phyloP scores from a whole-genome alignment of 2,329 filamentous ascomycete species.

The Penicillium sp. region DNA sequence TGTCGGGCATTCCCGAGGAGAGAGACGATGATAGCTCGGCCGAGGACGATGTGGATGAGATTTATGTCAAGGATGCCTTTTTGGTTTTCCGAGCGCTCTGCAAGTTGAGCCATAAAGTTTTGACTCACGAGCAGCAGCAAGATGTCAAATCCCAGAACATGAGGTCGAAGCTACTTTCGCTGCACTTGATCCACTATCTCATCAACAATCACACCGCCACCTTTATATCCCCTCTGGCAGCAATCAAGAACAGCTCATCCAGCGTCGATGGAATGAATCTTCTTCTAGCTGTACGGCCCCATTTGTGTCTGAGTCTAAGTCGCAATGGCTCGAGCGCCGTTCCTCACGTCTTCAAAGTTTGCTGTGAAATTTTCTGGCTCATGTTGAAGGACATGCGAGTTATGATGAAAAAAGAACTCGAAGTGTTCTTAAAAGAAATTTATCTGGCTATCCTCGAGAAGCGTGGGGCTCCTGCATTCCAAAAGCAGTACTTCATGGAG shows the following conservation, averaged over 20 bases:
- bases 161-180: slow-evolving; percentile 92
- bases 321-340: slow-evolving; percentile 94
- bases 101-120: slow-evolving; percentile 89
- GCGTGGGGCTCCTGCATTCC: slow-evolving; percentile 78
- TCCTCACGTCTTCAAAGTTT: slow-evolving; percentile 88
- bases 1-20: slow-evolving; percentile 39
- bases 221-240: slow-evolving; percentile 88
- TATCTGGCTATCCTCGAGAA: slow-evolving; percentile 90
- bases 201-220: slow-evolving; percentile 90
- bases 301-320: slow-evolving; percentile 90
- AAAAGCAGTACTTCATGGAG: slow-evolving; percentile 88
- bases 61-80: slow-evolving; percentile 96
- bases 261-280: slow-evolving; percentile 83
- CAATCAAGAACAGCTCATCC: slow-evolving; percentile 85
- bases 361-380: slow-evolving; percentile 96
- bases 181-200: slow-evolving; percentile 92
- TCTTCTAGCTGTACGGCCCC: slow-evolving; percentile 92
- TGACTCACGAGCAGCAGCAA: slow-evolving; percentile 86
- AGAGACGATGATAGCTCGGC: slow-evolving; percentile 40
- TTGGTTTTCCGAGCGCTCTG: slow-evolving; percentile 97
- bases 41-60: slow-evolving; percentile 80
- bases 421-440: slow-evolving; percentile 96
- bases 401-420: slow-evolving; percentile 96
- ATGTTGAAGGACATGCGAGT: slow-evolving; percentile 93
- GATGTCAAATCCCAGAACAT: slow-evolving; percentile 93